Evolutionary conservation across 2,329 filamentous ascomycete species (phyloP), one percentile per base, ranked within the genome.

Genomic region (Byssoonygena ceratinophila): DNA sequence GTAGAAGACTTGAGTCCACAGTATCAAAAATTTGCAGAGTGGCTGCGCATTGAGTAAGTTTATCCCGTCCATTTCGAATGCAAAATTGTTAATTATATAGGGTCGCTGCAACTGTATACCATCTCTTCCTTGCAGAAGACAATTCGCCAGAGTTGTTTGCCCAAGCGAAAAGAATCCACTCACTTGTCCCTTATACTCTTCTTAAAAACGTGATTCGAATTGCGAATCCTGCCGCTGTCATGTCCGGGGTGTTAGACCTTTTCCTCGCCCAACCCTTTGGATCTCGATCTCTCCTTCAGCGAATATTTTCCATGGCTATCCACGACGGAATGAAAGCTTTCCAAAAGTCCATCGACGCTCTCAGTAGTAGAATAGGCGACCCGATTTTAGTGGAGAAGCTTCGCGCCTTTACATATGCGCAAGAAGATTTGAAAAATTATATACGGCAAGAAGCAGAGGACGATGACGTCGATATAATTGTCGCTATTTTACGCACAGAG

Each of bases 21-120:
- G 66, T 97, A 97, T 68, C 87, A 92, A 64, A 98, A 97, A 67
- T 97, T 98, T 65, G 91, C 91, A 16, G 92, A 98, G 68, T 98
- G 92, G 92, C 74, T 97, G 47, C 84, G 92, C 36, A 98, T 98
- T 63, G 92, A 98, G 72, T 76, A 64, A 49, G 71, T 64, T 41
- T 40, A 16, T 12, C 32, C n/a, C 41, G 6, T 47, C 16, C n/a
- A 7, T n/a, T 18, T 18, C 16, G 25, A 23, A 39, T 23, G 16
- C 23, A 25, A 18, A 4, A 29, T 18, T 11, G 32, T 40, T 54
- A 59, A 63, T 41, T 41, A 32, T 43, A 16, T 49, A 76, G 74
- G 71, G 84, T 98, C 46, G 92, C 92, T 22, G 92, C 92, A 37
- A 96, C 92, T 20, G 82, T 97, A 54, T 98, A 98, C 65, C 92